Evolutionary conservation across 2,329 filamentous ascomycete genomes (phyloP).

Genomic region (Phyllosticta citriasiana): DNA sequence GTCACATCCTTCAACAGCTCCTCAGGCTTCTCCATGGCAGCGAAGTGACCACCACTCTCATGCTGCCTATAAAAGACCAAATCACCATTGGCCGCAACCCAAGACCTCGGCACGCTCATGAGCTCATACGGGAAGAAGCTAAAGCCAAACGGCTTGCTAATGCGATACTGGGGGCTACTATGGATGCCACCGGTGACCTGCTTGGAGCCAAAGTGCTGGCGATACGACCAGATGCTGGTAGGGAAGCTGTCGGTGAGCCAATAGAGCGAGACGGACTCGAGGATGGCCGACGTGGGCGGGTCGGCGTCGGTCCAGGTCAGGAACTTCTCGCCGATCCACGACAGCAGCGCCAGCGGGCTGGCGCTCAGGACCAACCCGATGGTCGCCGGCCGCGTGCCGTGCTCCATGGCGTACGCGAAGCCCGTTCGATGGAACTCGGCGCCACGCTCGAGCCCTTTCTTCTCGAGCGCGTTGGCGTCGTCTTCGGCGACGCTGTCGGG

Average conservation of each 20-base stretch:
- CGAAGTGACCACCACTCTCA: constrained; percentile 45
- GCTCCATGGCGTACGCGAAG: constrained; percentile 42
- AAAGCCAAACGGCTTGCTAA: constrained; percentile 34
- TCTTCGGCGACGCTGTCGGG: constrained; percentile 15
- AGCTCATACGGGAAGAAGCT: constrained; percentile 37
- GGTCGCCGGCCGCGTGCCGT: constrained; percentile 46
- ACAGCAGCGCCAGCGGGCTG: constrained; percentile 47
- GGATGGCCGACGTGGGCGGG: constrained; percentile 34
- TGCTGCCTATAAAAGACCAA: constrained; percentile 31
- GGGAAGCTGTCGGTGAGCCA: constrained; percentile 45
- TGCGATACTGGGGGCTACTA: neutral
- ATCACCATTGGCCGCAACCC: constrained; percentile 27
- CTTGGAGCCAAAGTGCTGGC: constrained; percentile 16
- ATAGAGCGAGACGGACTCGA: constrained; percentile 45
- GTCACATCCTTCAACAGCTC: constrained; percentile 36
- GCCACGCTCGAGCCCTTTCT: constrained; percentile 12
- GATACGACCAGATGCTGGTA: constrained; percentile 42
- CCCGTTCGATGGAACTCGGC: constrained; percentile 32
- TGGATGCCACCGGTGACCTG: neutral
- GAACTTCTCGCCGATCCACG: constrained; percentile 52
- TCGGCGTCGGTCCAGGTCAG: constrained; percentile 43
- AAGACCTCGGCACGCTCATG: constrained; percentile 26
- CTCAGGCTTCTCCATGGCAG: constrained; percentile 37
- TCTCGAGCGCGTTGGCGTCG: constrained; percentile 16
- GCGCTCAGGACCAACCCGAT: constrained; percentile 46